Evolutionary conservation across 768 basidiomycete genomes (phyloP), one percentile per base, ranked within the genome.

Genomic region (Collybia mongolica): DNA sequence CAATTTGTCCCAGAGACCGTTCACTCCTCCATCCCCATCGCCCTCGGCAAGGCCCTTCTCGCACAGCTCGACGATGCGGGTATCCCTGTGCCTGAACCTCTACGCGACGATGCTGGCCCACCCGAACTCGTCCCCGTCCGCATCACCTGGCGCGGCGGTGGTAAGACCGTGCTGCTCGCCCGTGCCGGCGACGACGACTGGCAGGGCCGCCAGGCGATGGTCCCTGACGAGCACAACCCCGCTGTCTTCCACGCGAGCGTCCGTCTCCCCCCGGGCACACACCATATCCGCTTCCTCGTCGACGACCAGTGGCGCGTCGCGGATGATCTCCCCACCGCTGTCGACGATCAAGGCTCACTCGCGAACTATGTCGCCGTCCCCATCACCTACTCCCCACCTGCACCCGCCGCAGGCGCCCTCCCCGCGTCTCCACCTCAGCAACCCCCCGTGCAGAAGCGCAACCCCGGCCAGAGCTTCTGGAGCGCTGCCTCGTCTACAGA

Each of bases 241-340:
- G 54, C 64, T 20, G 54, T 67, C 11, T 76, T 64, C 60, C 55
- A 63, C 26, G 65, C 71, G 3, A 72, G 65, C n/a, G 72, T 81
- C 40, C 32, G 59, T 39, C 80, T 98, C 0, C 81, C 83, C 8
- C 93, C 93, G 0, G 96, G 96, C 14, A 93, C 93, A 0, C 93
- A 98, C 63, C 90, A 94, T 56, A 79, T 98, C 64, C 91, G 94
- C 51, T 98, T 97, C 75, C 82, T 98, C 56, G 90, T 98, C 53
- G 96, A 98, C 65, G 90, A 88, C 41, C 80, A 84, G 40, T 93
- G 88, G 84, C 82, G 87, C 53, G 82, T 88, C 6, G 81, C 88
- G 2, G 79, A 86, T 55, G 83, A 90, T 55, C 77, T 79, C 20
- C 88, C 90, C 5, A 86, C 88, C 20, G 93, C 93, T 1, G 93